These are phyloP conservation scores for Pseudogymnoascus sp. DNA, from an alignment of 2,329 filamentous ascomycete genomes.

Conservation along the genomic window DNA sequence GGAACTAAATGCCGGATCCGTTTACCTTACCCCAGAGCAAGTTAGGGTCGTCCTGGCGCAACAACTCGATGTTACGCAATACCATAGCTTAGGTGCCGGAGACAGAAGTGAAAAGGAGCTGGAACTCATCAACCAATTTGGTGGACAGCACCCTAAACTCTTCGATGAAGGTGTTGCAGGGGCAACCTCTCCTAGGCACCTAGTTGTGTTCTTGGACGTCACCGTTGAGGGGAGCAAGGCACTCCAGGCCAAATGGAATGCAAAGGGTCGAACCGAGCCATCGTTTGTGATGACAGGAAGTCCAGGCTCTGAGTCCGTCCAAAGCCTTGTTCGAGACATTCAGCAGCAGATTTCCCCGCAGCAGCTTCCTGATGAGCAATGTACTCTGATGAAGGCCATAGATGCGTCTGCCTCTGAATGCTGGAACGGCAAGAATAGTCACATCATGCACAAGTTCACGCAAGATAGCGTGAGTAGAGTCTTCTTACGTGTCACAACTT, in stretches of 20 bases:
- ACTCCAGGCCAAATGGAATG: not conserved
- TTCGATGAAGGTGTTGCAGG: conserved; percentile 35
- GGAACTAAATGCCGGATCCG: conserved; percentile 29
- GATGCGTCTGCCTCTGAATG: conserved; percentile 1
- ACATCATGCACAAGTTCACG: not conserved
- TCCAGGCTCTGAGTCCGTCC: not conserved
- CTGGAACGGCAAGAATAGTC: not conserved
- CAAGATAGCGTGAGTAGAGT: not conserved
- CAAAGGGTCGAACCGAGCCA: not conserved
- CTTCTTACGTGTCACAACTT: not conserved
- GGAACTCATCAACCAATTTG: conserved; percentile 52
- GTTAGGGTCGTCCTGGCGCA: conserved; percentile 53
- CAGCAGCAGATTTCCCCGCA: not conserved
- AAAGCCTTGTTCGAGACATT: not conserved
- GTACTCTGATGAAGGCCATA: not conserved
- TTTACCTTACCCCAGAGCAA: conserved; percentile 36
- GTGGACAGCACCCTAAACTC: conserved; percentile 43
- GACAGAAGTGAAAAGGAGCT: conserved; percentile 35
- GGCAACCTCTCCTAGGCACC: not conserved
- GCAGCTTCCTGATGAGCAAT: not conserved
- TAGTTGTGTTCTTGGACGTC: conserved; percentile 3
- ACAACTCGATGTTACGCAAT: conserved; percentile 40
- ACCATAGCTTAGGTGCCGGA: conserved; percentile 37
- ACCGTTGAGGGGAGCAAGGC: conserved; percentile 3
- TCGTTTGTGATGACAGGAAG: conserved; percentile 5